Conservation (phyloP, 2,329 filamentous ascomycete species). For the Scedosporium minutisporum region DNA sequence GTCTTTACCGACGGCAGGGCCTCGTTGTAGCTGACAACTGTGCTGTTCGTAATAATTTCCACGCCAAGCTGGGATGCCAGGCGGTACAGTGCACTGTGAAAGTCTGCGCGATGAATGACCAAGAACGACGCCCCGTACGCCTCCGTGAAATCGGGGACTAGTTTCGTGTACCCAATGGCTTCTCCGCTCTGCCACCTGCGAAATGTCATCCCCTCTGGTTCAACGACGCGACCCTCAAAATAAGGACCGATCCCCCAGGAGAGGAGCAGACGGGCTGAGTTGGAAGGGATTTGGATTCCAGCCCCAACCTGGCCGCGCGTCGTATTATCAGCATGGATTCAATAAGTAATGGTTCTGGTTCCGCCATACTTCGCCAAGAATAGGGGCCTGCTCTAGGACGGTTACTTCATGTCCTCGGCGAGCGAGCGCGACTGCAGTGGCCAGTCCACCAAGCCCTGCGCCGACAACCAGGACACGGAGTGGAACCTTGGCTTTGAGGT, state of each 20-base stretch:
- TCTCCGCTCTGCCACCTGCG: constrained; percentile 19
- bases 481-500: neutral
- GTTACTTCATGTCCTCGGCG: constrained; percentile 26
- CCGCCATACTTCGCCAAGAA: constrained; percentile 26
- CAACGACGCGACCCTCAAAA: constrained; percentile 12
- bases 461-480: constrained; percentile 23
- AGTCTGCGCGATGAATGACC: constrained; percentile 25
- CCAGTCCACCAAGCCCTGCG: constrained; percentile 30
- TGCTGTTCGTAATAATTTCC: constrained; percentile 14
- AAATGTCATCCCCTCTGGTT: constrained; percentile 18
- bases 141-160: constrained; percentile 16
- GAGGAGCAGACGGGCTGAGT: constrained; percentile 19
- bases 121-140: constrained; percentile 21
- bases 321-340: neutral
- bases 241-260: constrained; percentile 19
- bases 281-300: constrained; percentile 23
- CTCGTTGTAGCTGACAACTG: constrained; percentile 15
- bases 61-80: constrained; percentile 18
- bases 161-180: constrained; percentile 20
- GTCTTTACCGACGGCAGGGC: constrained; percentile 13
- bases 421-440: constrained; percentile 26
- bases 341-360: neutral
- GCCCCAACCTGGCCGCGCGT: constrained; percentile 16
- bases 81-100: constrained; percentile 21
- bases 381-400: constrained; percentile 27